These are phyloP conservation scores for Anaeramoeba flamelloides DNA, from an alignment of 78 protist genomes.

Conservation along the genomic window DNA sequence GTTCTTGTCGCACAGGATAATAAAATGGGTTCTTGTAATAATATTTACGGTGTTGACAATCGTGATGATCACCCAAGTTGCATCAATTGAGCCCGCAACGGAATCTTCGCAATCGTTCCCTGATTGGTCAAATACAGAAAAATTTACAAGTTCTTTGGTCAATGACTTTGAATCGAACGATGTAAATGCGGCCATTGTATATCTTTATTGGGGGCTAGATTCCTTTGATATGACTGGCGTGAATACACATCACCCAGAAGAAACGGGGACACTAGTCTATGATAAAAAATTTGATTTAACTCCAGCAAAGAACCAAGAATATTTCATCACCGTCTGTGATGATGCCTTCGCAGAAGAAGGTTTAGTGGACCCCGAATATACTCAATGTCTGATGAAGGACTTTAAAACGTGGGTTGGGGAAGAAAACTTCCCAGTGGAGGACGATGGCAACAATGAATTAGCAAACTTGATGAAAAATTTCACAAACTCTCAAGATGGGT, in stretches of 20 bases:
- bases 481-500: neutral
- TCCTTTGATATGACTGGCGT: neutral
- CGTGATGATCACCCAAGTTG: neutral
- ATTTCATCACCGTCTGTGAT: neutral
- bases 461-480: neutral
- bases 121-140: neutral
- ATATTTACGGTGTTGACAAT: neutral
- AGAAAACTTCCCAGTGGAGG: neutral
- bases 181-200: too few relatives aligned
- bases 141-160: neutral
- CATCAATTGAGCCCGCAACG: neutral
- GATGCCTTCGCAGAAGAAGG: neutral
- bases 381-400: neutral
- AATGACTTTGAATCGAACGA: neutral
- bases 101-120: neutral
- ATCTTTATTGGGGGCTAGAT: neutral
- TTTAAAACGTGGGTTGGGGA: neutral
- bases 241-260: neutral
- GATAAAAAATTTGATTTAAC: neutral
- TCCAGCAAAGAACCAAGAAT: neutral
- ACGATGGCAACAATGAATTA: neutral
- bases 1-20: neutral
- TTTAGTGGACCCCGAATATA: neutral
- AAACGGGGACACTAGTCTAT: neutral
- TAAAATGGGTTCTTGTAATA: neutral